Conservation (phyloP, 257 asterid genomes). For the Solanum lycopersicoides region DNA sequence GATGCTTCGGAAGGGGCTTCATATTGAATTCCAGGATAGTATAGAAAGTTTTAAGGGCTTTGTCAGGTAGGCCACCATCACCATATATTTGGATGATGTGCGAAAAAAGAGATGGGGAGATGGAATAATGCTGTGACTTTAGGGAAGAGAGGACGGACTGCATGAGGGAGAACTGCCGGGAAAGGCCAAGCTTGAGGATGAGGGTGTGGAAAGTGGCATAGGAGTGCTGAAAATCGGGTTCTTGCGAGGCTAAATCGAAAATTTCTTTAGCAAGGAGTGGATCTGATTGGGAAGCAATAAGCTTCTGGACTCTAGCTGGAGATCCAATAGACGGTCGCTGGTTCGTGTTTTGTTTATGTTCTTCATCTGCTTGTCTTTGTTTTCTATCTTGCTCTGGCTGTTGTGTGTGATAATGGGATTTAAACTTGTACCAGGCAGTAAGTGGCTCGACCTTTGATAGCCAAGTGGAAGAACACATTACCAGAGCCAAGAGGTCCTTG, state of each 20-base stretch:
- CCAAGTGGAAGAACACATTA: neutral
- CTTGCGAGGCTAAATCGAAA: slow-evolving; percentile 67
- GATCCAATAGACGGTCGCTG: slow-evolving; percentile 30
- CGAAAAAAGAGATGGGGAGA: slow-evolving; percentile 65
- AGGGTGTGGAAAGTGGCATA: slow-evolving; percentile 60
- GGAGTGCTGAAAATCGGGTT: slow-evolving; percentile 56
- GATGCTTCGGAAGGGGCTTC: slow-evolving; percentile 64
- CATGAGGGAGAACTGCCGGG: slow-evolving; percentile 65
- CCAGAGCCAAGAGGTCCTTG: neutral
- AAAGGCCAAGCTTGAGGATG: slow-evolving; percentile 69
- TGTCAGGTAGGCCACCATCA: slow-evolving; percentile 56
- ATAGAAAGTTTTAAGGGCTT: slow-evolving; percentile 67
- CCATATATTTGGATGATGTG: slow-evolving; percentile 75
- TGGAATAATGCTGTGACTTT: slow-evolving; percentile 32
- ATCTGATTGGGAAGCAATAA: slow-evolving; percentile 65
- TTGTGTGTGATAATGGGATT: neutral
- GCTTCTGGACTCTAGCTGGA: slow-evolving; percentile 54
- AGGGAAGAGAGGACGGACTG: slow-evolving; percentile 43
- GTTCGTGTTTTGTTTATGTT: slow-evolving; percentile 8
- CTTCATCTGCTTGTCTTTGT: slow-evolving; percentile 8
- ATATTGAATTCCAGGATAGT: slow-evolving; percentile 68
- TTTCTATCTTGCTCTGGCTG: slow-evolving; percentile 4
- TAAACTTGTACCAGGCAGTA: neutral
- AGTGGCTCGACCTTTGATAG: neutral
- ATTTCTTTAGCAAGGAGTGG: slow-evolving; percentile 89